A percentile compares a stretch with the other conserved stretches of the same genome.
These are phyloP conservation scores for Aspergillus incahuasiensis DNA, from an alignment of 495 filamentous ascomycete genomes.

Conservation along the genomic window DNA sequence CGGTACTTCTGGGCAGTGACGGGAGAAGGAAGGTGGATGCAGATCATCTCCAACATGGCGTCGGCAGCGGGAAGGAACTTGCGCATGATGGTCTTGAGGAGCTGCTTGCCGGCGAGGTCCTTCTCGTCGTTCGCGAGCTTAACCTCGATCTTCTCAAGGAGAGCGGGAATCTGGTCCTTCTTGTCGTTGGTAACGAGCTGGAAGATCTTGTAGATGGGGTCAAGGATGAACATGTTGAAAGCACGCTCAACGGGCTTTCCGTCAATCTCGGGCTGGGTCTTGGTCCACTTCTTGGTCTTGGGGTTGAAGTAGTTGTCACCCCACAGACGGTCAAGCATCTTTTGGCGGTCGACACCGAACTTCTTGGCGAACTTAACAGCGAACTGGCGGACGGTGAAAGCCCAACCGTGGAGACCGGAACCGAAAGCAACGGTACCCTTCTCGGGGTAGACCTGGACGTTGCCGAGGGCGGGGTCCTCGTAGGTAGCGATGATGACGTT, in stretches of 20 bases:
- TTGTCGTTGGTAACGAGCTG: constrained; percentile 93
- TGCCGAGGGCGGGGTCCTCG: constrained; percentile 93
- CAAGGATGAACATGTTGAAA: constrained; percentile 98
- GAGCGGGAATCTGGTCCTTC: constrained; percentile 80
- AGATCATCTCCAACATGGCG: constrained; percentile 99
- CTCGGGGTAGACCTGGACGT: constrained; percentile 96
- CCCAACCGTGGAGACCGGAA: constrained; percentile 99
- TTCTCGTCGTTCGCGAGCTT: constrained; percentile 82
- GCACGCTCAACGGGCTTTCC: constrained; percentile 91
- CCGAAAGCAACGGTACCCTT: constrained; percentile 97
- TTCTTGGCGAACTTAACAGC: constrained; percentile 97
- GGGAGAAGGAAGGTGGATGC: constrained; percentile 96
- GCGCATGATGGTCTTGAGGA: constrained; percentile 96
- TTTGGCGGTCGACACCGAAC: constrained; percentile 97
- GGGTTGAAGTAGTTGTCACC: constrained; percentile 99
- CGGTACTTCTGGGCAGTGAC: constrained; percentile 97
- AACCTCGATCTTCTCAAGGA: constrained; percentile 89
- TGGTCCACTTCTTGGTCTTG: constrained; percentile 99
- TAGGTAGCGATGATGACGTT: constrained; percentile 99
- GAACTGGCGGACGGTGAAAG: constrained; percentile 99
- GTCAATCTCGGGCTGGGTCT: constrained; percentile 62
- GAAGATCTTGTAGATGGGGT: constrained; percentile 99
- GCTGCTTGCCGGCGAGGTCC: constrained; percentile 91
- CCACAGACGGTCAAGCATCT: constrained; percentile 99
- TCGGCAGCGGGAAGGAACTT: constrained; percentile 98